A percentile compares a stretch with the other conserved stretches of the same genome.
These are phyloP conservation scores for Debaryomycetaceae sp. DNA, from an alignment of 1,139 yeast genomes.

Conservation along the genomic window DNA sequence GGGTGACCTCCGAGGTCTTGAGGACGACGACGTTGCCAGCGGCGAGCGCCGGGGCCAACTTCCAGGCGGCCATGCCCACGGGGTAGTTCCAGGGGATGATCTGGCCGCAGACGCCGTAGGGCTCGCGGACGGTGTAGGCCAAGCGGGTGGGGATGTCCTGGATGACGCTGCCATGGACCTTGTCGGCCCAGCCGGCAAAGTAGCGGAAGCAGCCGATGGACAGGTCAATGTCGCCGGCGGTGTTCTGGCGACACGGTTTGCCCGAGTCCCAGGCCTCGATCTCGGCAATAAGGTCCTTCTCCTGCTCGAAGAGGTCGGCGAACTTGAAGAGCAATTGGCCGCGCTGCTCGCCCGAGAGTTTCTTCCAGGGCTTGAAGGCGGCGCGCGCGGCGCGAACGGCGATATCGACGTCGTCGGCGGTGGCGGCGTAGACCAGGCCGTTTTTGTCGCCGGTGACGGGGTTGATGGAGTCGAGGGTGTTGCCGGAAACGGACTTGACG, in stretches of 20 bases:
- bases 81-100: slow-evolving; percentile 64
- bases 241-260: slow-evolving; percentile 46
- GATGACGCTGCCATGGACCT: slow-evolving; percentile 58
- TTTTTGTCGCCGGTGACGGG: slow-evolving; percentile 64
- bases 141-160: slow-evolving; percentile 57
- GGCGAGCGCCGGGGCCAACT: slow-evolving; percentile 53
- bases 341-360: slow-evolving; percentile 39
- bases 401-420: slow-evolving; percentile 54
- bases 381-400: slow-evolving; percentile 68
- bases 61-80: slow-evolving; percentile 49
- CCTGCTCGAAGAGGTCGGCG: slow-evolving; percentile 49
- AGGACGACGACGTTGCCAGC: slow-evolving; percentile 58
- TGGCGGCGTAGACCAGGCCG: slow-evolving; percentile 58
- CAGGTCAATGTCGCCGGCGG: slow-evolving; percentile 48
- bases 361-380: slow-evolving; percentile 54
- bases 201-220: slow-evolving; percentile 50
- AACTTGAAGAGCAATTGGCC: slow-evolving; percentile 44
- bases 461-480: slow-evolving; percentile 49
- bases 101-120: slow-evolving; percentile 72
- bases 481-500: slow-evolving; percentile 50
- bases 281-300: slow-evolving; percentile 47
- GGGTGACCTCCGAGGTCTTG: slow-evolving; percentile 61
- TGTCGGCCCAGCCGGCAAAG: slow-evolving; percentile 82
- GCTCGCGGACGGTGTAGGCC: slow-evolving; percentile 74
- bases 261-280: slow-evolving; percentile 80